Evolutionary conservation across 2,329 filamentous ascomycete genomes (phyloP), one percentile per base, ranked within the genome.

Genomic region (Nannizziopsis arthrosporioides): DNA sequence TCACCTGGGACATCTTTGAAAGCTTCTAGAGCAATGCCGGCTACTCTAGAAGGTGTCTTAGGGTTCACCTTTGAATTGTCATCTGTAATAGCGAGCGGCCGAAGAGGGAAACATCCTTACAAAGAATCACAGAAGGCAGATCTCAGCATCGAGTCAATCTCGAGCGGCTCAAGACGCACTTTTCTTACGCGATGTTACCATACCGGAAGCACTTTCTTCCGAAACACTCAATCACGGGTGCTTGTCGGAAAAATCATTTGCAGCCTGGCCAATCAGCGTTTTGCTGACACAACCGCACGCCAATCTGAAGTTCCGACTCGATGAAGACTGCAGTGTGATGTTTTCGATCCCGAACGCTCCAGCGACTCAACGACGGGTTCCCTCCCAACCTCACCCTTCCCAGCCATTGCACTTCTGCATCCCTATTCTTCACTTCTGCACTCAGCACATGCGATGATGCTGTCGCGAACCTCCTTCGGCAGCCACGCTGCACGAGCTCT

Each of bases 11-110:
- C 72, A 74, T 75, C 62, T 73, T 68, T 48, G 58, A 54, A 56
- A 73, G 74, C 79, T 78, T 77, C 80, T 81, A 84, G 80, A 80
- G 82, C 77, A 72, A 76, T 81, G 76, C 78, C 78, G 80, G 74
- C 76, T 82, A 82, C 82, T 81, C 82, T 81, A 84, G 80, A 84
- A 79, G 80, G 18, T 39, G 36, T 48, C 30, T 31, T 8, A 9
- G 14, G 19, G 32, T 17, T 43, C 38, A 43, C 46, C 17, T 36
- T 12, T 31, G 36, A 10, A n/a, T 31, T 14, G 30, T 47, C 50
- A 52, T 52, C 15, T 37, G 50, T 18, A 6, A 39, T 17, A 37
- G 31, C 10, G 42, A 42, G 41, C 10, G 39, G 17, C n/a, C 11
- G 9, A 18, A 31, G 15, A 27, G 5, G n/a, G 6, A 32, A 15